A percentile compares a stretch with the other conserved stretches of the same genome.
Evolutionary conservation across 108 stramenopile genomes (phyloP).

Genomic region (Skeletonema costatum): DNA sequence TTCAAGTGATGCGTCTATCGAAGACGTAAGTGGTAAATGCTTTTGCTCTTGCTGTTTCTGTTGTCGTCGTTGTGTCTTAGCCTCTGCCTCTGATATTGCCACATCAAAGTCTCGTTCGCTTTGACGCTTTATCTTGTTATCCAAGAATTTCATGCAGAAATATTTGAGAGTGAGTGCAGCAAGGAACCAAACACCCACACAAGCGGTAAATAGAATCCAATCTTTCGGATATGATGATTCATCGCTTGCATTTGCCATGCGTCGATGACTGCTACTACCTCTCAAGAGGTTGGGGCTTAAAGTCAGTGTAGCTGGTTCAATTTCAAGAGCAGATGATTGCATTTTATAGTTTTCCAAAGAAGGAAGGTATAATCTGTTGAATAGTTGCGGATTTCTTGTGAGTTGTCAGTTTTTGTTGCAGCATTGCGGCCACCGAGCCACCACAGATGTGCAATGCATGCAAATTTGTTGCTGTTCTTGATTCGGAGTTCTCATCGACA

Average conservation of each 20-base stretch:
- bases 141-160: neutral
- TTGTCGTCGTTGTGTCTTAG: neutral
- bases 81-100: neutral
- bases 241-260: neutral
- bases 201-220: neutral
- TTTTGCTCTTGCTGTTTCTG: neutral
- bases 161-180: neutral
- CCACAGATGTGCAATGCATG: too few relatives aligned
- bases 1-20: too few relatives aligned
- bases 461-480: too few relatives aligned
- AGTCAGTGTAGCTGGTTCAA: neutral
- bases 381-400: too few relatives aligned
- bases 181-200: neutral
- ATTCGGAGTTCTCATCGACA: too few relatives aligned
- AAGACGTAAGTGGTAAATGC: neutral
- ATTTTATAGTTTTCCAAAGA: too few relatives aligned
- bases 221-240: neutral
- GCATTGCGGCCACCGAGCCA: too few relatives aligned
- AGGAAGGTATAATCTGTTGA: too few relatives aligned
- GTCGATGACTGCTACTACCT: neutral
- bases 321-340: neutral
- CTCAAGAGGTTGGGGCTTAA: neutral
- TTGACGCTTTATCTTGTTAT: neutral
- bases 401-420: too few relatives aligned
- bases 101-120: neutral